phyloP scores from a whole-genome alignment of 2,329 filamentous ascomycete species.

The Purpureocillium lavendulum region DNA sequence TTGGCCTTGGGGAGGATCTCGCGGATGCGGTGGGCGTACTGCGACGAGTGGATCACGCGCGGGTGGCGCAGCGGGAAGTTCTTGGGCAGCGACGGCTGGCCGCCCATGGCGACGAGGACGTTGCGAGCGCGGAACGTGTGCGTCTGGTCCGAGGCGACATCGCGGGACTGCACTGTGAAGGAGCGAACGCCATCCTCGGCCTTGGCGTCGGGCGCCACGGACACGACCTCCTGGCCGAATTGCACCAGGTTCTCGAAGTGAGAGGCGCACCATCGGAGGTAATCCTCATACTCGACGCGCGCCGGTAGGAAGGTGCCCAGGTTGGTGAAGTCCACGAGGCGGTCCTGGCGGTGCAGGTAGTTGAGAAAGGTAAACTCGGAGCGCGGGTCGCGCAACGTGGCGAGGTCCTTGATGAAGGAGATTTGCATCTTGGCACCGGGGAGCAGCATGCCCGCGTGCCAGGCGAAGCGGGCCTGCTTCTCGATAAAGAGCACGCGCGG shows the following conservation, averaged over 20 bases:
- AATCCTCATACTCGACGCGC: slow-evolving; percentile 87
- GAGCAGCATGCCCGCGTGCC: slow-evolving; percentile 94
- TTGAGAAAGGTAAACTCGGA: slow-evolving; percentile 94
- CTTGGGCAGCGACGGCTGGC: slow-evolving; percentile 61
- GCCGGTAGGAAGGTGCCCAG: slow-evolving; percentile 81
- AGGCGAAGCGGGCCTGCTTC: slow-evolving; percentile 73
- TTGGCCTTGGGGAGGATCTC: slow-evolving; percentile 48
- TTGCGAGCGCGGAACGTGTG: slow-evolving; percentile 52
- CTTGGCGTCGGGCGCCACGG: slow-evolving; percentile 50
- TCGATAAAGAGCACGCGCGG: slow-evolving; percentile 84
- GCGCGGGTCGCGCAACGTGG: slow-evolving; percentile 76
- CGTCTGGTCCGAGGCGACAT: slow-evolving; percentile 46
- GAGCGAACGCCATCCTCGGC: slow-evolving; percentile 41
- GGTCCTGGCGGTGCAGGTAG: slow-evolving; percentile 73
- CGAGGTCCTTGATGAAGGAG: slow-evolving; percentile 93
- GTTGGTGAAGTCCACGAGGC: slow-evolving; percentile 89
- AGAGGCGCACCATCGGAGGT: slow-evolving; percentile 83
- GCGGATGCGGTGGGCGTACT: slow-evolving; percentile 62
- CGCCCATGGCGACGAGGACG: slow-evolving; percentile 52
- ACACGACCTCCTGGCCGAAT: slow-evolving; percentile 71
- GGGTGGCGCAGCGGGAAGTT: slow-evolving; percentile 62
- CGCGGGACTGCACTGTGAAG: slow-evolving; percentile 61
- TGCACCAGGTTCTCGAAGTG: slow-evolving; percentile 66
- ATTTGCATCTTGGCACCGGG: slow-evolving; percentile 96
- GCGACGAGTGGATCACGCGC: slow-evolving; percentile 78